A percentile compares a stretch with the other conserved stretches of the same genome.
These are phyloP conservation scores for Coleophoma crateriformis DNA, from an alignment of 2,329 filamentous ascomycete species.

Conservation along the genomic window DNA sequence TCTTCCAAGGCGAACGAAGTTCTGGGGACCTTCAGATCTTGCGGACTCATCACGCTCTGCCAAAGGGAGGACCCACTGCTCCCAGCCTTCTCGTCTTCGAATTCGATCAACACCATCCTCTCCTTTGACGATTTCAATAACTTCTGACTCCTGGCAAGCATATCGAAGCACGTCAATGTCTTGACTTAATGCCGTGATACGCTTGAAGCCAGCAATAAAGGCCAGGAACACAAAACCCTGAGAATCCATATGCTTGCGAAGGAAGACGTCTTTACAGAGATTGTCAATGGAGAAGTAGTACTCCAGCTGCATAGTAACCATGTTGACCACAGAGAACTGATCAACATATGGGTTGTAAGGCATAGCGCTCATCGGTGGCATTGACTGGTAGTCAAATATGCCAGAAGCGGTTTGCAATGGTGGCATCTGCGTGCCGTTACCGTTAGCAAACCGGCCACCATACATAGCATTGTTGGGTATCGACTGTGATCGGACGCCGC, in stretches of 20 bases:
- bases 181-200: conserved; percentile 67
- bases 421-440: conserved; percentile 28
- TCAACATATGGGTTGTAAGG: conserved; percentile 54
- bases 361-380: conserved; percentile 51
- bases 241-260: conserved; percentile 89
- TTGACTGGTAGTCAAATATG: conserved; percentile 50
- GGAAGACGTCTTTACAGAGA: conserved; percentile 84
- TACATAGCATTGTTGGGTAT: conserved; percentile 50
- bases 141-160: conserved; percentile 66
- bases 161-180: conserved; percentile 70
- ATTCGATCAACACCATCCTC: conserved; percentile 76
- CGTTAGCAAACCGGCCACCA: conserved; percentile 31
- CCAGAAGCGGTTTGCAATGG: conserved; percentile 41
- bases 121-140: conserved; percentile 69
- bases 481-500: conserved; percentile 54
- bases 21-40: conserved; percentile 63
- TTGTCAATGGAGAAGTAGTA: conserved; percentile 99
- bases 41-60: conserved; percentile 68
- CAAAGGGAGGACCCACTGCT: conserved; percentile 69
- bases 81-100: conserved; percentile 70
- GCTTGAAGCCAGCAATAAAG: conserved; percentile 80
- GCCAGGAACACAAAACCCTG: conserved; percentile 83
- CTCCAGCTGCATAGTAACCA: conserved; percentile 55
- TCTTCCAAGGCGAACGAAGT: conserved; percentile 11
- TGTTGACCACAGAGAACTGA: conserved; percentile 37